phyloP scores from a whole-genome alignment of 306 rosid genomes.

The Neltuma alba region DNA sequence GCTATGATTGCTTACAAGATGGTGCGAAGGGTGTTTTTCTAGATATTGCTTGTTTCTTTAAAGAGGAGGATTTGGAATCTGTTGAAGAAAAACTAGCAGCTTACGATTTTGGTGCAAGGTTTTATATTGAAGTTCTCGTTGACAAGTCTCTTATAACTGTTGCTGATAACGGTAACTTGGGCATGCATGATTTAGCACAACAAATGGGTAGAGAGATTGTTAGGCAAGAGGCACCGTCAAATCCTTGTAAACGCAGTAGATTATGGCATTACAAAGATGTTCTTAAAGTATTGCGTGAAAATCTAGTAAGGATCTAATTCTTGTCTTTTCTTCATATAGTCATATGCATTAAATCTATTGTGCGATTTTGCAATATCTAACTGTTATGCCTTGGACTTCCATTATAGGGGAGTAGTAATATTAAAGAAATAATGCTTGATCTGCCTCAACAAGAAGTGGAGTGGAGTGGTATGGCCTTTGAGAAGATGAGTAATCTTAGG shows the following conservation, averaged over 20 bases:
- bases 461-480: not conserved
- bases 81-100: not conserved
- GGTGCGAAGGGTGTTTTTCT: too few relatives aligned
- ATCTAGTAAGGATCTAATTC: not conserved
- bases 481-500: not conserved
- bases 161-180: accelerated
- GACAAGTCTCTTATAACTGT: not conserved
- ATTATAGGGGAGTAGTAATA: not conserved
- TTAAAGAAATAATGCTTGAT: not conserved
- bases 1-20: too few relatives aligned
- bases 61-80: too few relatives aligned
- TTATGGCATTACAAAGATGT: not conserved
- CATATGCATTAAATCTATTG: not conserved
- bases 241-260: not conserved
- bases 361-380: not conserved
- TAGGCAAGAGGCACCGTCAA: not conserved
- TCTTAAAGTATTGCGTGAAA: not conserved
- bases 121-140: not conserved
- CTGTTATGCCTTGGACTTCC: not conserved
- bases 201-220: not conserved
- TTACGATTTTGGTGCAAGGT: not conserved
- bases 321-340: not conserved
- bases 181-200: not conserved
- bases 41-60: too few relatives aligned
- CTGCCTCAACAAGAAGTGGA: not conserved